phyloP scores from a whole-genome alignment of 2,329 filamentous ascomycete species.

The Chrysoporthe deuterocubensis region DNA sequence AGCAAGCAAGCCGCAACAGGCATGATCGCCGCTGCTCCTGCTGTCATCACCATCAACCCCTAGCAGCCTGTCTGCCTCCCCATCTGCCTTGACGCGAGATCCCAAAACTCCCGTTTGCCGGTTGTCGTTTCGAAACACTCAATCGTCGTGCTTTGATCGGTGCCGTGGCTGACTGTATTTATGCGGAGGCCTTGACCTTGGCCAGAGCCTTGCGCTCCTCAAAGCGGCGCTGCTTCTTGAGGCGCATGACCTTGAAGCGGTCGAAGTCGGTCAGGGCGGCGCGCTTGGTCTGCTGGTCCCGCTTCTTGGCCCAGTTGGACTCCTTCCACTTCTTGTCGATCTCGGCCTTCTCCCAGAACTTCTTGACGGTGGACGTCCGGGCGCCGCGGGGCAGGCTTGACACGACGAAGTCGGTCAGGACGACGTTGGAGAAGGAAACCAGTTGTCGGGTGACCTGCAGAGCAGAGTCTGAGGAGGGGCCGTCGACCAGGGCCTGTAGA shows the following conservation, averaged over 20 bases:
- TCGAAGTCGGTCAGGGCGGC: slow-evolving; percentile 96
- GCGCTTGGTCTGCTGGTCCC: slow-evolving; percentile 82
- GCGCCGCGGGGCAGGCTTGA: slow-evolving; percentile 82
- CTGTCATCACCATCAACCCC: slow-evolving; percentile 18
- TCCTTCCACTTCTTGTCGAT: slow-evolving; percentile 93
- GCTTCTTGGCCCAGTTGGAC: slow-evolving; percentile 94
- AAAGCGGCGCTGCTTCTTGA: slow-evolving; percentile 99
- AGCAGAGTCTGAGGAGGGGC: slow-evolving; percentile 81
- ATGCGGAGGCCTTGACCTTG: slow-evolving; percentile 85
- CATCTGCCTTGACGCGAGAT: slow-evolving; percentile 30
- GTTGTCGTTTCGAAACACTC: slow-evolving; percentile 34
- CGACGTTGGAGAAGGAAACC: slow-evolving; percentile 77
- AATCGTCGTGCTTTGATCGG: slow-evolving; percentile 35
- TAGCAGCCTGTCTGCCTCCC: slow-evolving; percentile 19
- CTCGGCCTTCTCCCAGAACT: slow-evolving; percentile 86
- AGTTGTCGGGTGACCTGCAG: slow-evolving; percentile 86
- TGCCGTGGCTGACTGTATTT: slow-evolving; percentile 43
- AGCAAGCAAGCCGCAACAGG: slow-evolving; percentile 19
- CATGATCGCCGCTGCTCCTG: slow-evolving; percentile 10
- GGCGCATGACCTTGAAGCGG: slow-evolving; percentile 99
- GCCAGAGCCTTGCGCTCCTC: slow-evolving; percentile 96
- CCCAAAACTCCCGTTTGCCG: slow-evolving; percentile 30
- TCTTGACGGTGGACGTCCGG: slow-evolving; percentile 81
- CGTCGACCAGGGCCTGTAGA: slow-evolving; percentile 88
- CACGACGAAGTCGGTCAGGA: slow-evolving; percentile 89